Evolutionary conservation across 1,139 yeast species (phyloP).

Genomic region (Pichia norvegensis): DNA sequence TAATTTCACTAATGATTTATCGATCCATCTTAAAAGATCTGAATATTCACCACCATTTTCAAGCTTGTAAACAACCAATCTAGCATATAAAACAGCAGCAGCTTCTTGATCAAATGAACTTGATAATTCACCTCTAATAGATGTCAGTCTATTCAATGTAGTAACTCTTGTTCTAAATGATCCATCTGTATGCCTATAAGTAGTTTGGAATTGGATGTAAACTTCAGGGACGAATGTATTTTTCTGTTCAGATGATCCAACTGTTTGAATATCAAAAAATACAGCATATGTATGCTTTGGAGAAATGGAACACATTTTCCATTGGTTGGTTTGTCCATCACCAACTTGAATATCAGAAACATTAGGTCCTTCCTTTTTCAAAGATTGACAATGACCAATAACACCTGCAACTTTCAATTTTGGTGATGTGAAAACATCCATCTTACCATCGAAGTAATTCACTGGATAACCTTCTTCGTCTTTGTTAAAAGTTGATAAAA

Average conservation of each 20-base stretch:
- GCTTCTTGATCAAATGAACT: constrained; percentile 96
- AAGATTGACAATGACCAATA: constrained; percentile 86
- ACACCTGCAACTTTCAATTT: constrained; percentile 88
- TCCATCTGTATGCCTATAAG: constrained; percentile 74
- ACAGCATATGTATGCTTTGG: constrained; percentile 84
- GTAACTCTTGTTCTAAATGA: constrained; percentile 86
- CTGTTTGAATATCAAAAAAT: constrained; percentile 75
- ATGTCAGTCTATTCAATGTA: constrained; percentile 39
- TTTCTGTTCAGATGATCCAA: constrained; percentile 30
- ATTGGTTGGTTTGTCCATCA: constrained; percentile 81
- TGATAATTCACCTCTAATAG: constrained; percentile 30
- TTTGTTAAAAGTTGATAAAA: constrained; percentile 76
- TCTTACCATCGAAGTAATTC: constrained; percentile 81
- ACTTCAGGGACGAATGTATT: constrained; percentile 41
- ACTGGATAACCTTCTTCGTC: constrained; percentile 78
- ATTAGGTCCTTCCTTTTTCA: constrained; percentile 49
- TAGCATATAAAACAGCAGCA: constrained; percentile 92
- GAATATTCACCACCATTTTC: constrained; percentile 44
- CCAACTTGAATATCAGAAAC: constrained; percentile 94
- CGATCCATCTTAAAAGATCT: constrained; percentile 80
- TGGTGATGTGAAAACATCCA: constrained; percentile 82
- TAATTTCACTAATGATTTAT: constrained; percentile 72
- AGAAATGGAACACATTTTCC: constrained; percentile 75
- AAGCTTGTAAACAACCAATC: constrained; percentile 86
- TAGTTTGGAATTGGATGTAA: constrained; percentile 64